Evolutionary conservation across 441 rosid genomes (phyloP), one percentile per base, ranked within the genome.

Genomic region (Erodium trifolium): DNA sequence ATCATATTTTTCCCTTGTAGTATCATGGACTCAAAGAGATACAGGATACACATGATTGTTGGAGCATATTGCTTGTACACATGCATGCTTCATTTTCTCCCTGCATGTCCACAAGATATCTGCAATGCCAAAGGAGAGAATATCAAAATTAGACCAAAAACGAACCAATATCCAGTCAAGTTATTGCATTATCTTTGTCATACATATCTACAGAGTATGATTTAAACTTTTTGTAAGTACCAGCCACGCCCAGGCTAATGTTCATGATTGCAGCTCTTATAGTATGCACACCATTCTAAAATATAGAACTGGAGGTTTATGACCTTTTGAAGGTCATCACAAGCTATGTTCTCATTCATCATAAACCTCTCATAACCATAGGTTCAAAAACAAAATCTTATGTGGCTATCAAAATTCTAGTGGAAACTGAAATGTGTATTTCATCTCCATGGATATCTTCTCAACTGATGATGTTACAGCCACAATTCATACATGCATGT

Each of bases 21-120:
- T 59, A 59, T 59, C 63, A 59, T 18, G 29, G 63, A 59, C 19
- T 18, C 31, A 19, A 18, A 19, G 29, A 19, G 63, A 59, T 59
- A 59, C 17, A 59, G 4, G 63, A 19, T 59, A 59, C 34, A 59
- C 29, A 59, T 18, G 19, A 59, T 18, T 59, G 63, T 59, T 19
- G 31, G 19, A 11, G 63, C 63, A 59, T 18, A 19, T 59, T 59
- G 63, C 31, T 59, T 13, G 19, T 59, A 59, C 11, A 59, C 63
- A 59, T 59, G 29, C 63, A 18, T 23, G 14, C 63, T 59, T 59
- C 63, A 57, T 59, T 59, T 59, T 59, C 63, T 59, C 63, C 63
- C 31, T 19, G 63, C 63, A 59, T 59, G 63, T 18, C 63, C 63
- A 59, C 63, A 19, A 59, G 63, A 59, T 59, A 59, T 9, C 63